Conservation (phyloP, 2,329 filamentous ascomycete genomes). For the Venturia carpophila region DNA sequence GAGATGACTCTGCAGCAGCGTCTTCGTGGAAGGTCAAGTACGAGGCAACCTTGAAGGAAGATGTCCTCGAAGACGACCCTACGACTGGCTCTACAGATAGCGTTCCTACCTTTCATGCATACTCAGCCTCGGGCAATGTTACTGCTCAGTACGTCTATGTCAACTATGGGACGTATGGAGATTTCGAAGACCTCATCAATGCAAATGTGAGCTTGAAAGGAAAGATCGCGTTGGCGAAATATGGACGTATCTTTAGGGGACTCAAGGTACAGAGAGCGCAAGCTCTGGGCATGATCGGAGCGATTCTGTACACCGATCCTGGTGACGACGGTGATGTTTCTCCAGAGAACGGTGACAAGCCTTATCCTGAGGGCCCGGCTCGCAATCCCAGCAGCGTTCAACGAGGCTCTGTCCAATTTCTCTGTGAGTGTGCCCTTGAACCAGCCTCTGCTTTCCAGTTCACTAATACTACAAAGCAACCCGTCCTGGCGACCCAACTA, state of each 20-base stretch:
- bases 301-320: slow-evolving; percentile 78
- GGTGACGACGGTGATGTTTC: slow-evolving; percentile 79
- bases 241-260: slow-evolving; percentile 79
- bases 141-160: slow-evolving; percentile 81
- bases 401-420: slow-evolving; percentile 67
- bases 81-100: slow-evolving; percentile 65
- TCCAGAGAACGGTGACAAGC: slow-evolving; percentile 63
- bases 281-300: slow-evolving; percentile 82
- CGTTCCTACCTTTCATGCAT: slow-evolving; percentile 89
- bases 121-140: slow-evolving; percentile 86
- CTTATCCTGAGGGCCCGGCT: slow-evolving; percentile 80
- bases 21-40: slow-evolving; percentile 57
- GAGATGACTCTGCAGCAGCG: slow-evolving; percentile 27
- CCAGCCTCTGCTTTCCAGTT: not conserved
- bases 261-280: slow-evolving; percentile 89
- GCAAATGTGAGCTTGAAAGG: slow-evolving; percentile 70
- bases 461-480: slow-evolving; percentile 36
- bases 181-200: slow-evolving; percentile 72
- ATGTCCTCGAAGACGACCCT: slow-evolving; percentile 73
- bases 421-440: slow-evolving; percentile 32
- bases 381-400: slow-evolving; percentile 85
- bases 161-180: slow-evolving; percentile 81
- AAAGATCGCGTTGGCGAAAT: slow-evolving; percentile 81
- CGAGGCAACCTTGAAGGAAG: slow-evolving; percentile 74
- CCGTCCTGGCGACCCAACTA: slow-evolving; percentile 70